These are phyloP conservation scores for Dendrothele bispora DNA, from an alignment of 768 basidiomycete genomes.

Conservation along the genomic window DNA sequence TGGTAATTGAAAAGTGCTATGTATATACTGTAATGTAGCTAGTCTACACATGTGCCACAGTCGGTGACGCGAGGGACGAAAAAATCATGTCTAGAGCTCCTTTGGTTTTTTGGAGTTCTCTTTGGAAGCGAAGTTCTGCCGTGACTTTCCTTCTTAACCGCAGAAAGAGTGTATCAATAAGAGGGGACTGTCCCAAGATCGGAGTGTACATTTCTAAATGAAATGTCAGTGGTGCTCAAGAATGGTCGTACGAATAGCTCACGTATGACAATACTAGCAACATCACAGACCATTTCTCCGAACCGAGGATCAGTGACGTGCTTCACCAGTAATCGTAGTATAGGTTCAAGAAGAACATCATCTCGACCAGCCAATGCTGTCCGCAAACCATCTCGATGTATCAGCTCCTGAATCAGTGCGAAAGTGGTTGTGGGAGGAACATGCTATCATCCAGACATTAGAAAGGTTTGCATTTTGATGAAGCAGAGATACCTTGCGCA, in stretches of 20 bases:
- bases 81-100: slow-evolving; percentile 93
- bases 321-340: slow-evolving; percentile 83
- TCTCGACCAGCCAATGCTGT: slow-evolving; percentile 88
- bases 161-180: slow-evolving; percentile 85
- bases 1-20: slow-evolving; percentile 4
- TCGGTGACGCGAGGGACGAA: slow-evolving; percentile 42
- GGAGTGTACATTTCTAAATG: slow-evolving; percentile 84
- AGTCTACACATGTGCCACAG: background rate
- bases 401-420: slow-evolving; percentile 88
- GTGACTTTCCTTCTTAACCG: slow-evolving; percentile 82
- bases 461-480: slow-evolving; percentile 2
- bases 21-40: slow-evolving; percentile 1
- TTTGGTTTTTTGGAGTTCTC: slow-evolving; percentile 76
- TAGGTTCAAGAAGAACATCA: slow-evolving; percentile 89
- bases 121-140: slow-evolving; percentile 85
- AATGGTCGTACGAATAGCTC: slow-evolving; percentile 22
- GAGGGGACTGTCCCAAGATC: slow-evolving; percentile 90
- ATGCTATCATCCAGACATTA: slow-evolving; percentile 47
- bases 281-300: slow-evolving; percentile 83
- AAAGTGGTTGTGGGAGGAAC: slow-evolving; percentile 85
- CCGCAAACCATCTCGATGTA: slow-evolving; percentile 86
- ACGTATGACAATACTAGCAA: slow-evolving; percentile 85
- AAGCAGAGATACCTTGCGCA: slow-evolving; percentile 63
- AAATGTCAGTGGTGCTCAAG: slow-evolving; percentile 8
- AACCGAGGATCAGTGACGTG: slow-evolving; percentile 90